These are phyloP conservation scores for Solanum chilense DNA, from an alignment of 257 asterid genomes.

Conservation along the genomic window DNA sequence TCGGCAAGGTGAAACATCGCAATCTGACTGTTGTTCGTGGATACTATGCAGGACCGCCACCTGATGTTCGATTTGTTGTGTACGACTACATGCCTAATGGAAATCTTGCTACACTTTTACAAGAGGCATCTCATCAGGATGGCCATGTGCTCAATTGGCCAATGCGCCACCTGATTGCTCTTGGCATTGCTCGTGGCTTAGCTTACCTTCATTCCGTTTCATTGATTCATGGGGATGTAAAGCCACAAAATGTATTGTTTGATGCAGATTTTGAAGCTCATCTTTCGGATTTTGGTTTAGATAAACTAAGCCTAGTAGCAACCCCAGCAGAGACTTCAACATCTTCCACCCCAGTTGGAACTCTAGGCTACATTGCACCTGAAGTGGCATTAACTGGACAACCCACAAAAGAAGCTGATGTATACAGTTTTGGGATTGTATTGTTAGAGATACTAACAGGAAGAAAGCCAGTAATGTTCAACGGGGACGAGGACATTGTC, in stretches of 20 bases:
- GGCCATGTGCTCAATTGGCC: conserved; percentile 78
- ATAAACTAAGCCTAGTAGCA: conserved; percentile 30
- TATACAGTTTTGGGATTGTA: conserved; percentile 66
- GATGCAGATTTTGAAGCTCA: conserved; percentile 86
- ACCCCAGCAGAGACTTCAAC: conserved; percentile 34
- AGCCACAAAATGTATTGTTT: conserved; percentile 57
- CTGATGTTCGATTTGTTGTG: conserved; percentile 40
- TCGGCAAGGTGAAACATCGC: conserved; percentile 58
- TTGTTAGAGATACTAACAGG: conserved; percentile 58
- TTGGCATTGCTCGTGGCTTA: conserved; percentile 57
- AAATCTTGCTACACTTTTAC: conserved; percentile 53
- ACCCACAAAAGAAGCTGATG: conserved; percentile 42
- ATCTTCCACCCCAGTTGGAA: conserved; percentile 34
- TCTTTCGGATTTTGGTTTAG: conserved; percentile 53
- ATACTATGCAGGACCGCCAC: conserved; percentile 52
- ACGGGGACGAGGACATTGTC: conserved; percentile 54
- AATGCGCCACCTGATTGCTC: conserved; percentile 66
- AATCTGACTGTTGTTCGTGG: conserved; percentile 66
- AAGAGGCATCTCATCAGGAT: conserved; percentile 71
- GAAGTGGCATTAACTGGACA: conserved; percentile 35
- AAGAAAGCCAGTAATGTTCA: conserved; percentile 62
- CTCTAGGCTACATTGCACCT: conserved; percentile 56
- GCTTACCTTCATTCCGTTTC: conserved; percentile 46
- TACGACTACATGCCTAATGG: conserved; percentile 82
- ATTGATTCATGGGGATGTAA: conserved; percentile 51